phyloP scores from a whole-genome alignment of 805 yeast genomes.

The Candida krabiensis region DNA sequence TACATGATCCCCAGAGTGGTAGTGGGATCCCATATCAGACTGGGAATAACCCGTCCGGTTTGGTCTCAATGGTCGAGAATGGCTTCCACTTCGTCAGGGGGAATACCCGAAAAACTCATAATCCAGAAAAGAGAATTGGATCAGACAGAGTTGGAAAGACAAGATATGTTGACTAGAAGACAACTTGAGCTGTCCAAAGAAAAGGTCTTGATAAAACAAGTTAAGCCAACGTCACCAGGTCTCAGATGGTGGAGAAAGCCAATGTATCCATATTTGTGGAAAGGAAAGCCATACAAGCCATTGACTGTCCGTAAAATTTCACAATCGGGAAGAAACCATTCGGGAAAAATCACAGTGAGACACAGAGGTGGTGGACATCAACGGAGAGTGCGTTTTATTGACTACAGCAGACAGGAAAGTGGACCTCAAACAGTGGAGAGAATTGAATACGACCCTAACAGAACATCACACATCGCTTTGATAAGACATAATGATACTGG shows the following conservation, averaged over 20 bases:
- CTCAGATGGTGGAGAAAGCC: constrained; percentile 88
- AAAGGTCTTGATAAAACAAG: constrained; percentile 67
- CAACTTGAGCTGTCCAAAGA: constrained; percentile 74
- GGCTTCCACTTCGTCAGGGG: background rate
- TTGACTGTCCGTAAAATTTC: constrained; percentile 72
- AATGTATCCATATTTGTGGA: constrained; percentile 80
- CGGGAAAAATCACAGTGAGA: constrained; percentile 86
- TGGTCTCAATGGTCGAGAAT: background rate
- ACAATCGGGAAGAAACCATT: constrained; percentile 85
- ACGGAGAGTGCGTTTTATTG: constrained; percentile 81
- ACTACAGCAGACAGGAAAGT: constrained; percentile 60
- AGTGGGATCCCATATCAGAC: too few relatives aligned
- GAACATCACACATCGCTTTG: constrained; percentile 91
- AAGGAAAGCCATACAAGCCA: constrained; percentile 76
- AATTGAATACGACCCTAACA: constrained; percentile 93
- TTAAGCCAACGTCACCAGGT: constrained; percentile 84
- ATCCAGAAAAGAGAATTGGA: constrained; percentile 38
- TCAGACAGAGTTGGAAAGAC: constrained; percentile 73
- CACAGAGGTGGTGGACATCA: constrained; percentile 98
- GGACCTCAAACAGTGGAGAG: constrained; percentile 82
- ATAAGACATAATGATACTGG: constrained; percentile 63
- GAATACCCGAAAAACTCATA: constrained; percentile 30
- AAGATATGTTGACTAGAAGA: constrained; percentile 68
- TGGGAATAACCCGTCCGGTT: too few relatives aligned
- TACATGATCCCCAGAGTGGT: too few relatives aligned